A percentile compares a stretch with the other conserved stretches of the same genome.
These are phyloP conservation scores for Trypanosoma lewisi DNA, from an alignment of 208 protist genomes.

Conservation along the genomic window DNA sequence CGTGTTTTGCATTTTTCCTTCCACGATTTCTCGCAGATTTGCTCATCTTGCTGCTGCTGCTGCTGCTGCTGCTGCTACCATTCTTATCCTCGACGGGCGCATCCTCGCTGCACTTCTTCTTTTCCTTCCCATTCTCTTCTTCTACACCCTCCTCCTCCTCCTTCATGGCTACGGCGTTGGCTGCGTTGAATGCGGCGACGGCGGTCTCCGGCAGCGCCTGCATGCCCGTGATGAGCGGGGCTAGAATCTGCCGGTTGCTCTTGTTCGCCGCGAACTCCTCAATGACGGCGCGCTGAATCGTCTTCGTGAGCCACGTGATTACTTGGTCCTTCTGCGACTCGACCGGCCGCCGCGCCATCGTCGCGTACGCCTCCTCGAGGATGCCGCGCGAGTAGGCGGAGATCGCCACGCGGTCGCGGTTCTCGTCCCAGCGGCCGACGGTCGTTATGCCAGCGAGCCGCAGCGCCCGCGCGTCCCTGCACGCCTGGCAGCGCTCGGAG, in stretches of 20 bases:
- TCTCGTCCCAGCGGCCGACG: slow-evolving; percentile 71
- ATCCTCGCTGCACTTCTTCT: slow-evolving; percentile 11
- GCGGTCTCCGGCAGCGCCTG: slow-evolving; percentile 20
- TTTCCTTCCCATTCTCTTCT: slow-evolving; percentile 1
- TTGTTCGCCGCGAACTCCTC: slow-evolving; percentile 61
- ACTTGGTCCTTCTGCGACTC: slow-evolving; percentile 59
- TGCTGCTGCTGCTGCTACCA: background rate
- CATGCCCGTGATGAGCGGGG: slow-evolving; percentile 27
- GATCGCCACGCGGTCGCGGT: slow-evolving; percentile 59
- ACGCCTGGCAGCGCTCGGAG: slow-evolving; percentile 64
- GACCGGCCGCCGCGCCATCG: slow-evolving; percentile 22
- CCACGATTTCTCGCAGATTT: slow-evolving; percentile 9
- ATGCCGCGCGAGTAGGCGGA: slow-evolving; percentile 64
- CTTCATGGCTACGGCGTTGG: slow-evolving; percentile 4
- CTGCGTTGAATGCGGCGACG: slow-evolving; percentile 16
- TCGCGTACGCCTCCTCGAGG: slow-evolving; percentile 54
- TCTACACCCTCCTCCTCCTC: slow-evolving; percentile 19
- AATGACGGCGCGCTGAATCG: slow-evolving; percentile 74
- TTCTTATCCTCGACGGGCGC: background rate
- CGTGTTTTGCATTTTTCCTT: slow-evolving; percentile 18
- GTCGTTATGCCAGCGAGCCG: slow-evolving; percentile 62
- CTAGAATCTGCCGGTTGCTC: slow-evolving; percentile 20
- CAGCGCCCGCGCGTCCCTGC: slow-evolving; percentile 62
- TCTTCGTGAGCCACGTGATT: slow-evolving; percentile 74
- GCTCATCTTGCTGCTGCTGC: background rate